Evolutionary conservation across 176 grass and related monocot species (phyloP).

Genomic region (Raddia guianensis): DNA sequence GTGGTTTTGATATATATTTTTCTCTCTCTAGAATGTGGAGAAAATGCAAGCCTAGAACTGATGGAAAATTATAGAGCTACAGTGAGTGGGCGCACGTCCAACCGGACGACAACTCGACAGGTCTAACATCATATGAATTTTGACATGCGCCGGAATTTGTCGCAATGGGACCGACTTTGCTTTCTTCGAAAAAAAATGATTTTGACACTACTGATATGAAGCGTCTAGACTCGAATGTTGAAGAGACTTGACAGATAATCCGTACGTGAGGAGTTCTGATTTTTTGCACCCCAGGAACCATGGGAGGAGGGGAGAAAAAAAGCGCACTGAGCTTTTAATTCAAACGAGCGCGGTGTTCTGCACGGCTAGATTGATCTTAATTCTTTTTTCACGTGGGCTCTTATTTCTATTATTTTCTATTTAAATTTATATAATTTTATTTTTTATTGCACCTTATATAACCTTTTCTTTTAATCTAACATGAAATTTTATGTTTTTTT

Average conservation of each 20-base stretch:
- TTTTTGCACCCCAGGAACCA: not conserved
- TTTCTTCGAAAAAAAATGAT: not conserved
- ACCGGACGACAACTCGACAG: not conserved
- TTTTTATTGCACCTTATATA: no score
- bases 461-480: no score
- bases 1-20: not conserved
- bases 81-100: slow-evolving; percentile 2
- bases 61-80: not conserved
- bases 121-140: slow-evolving; percentile 4
- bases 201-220: not conserved
- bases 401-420: no score
- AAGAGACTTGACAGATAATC: not conserved
- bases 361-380: no score
- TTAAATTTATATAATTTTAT: no score
- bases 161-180: not conserved
- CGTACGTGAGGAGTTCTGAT: not conserved
- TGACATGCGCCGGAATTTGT: not conserved
- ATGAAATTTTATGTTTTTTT: no score
- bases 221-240: not conserved
- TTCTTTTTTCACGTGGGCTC: no score
- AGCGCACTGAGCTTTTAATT: no score
- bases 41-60: not conserved
- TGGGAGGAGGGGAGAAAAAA: no score
- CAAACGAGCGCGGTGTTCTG: no score
- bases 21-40: not conserved